Evolutionary conservation across 495 filamentous ascomycete species (phyloP).

Genomic region (Annulohypoxylon maeteangense): DNA sequence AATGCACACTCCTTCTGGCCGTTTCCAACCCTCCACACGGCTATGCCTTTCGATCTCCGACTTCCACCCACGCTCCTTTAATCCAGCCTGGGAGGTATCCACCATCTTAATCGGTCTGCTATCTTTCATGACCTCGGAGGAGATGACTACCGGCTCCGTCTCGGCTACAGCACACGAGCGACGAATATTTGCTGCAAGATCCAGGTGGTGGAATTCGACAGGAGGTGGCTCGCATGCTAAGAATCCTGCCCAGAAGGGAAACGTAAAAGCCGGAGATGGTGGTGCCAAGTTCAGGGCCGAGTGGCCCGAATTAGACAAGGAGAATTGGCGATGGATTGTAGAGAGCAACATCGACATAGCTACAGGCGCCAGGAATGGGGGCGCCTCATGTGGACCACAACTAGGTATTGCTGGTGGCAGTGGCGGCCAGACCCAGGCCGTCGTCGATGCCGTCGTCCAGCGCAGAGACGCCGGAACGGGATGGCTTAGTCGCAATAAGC

Average conservation of each 20-base stretch:
- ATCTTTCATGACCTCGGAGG: slow-evolving; percentile 97
- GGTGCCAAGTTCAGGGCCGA: slow-evolving; percentile 88
- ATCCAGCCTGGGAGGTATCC: slow-evolving; percentile 97
- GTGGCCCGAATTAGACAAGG: slow-evolving; percentile 89
- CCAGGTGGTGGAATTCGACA: slow-evolving; percentile 96
- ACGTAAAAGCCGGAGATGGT: slow-evolving; percentile 82
- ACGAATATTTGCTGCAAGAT: slow-evolving; percentile 77
- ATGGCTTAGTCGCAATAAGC: slow-evolving; percentile 81
- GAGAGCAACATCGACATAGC: slow-evolving; percentile 81
- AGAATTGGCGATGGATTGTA: slow-evolving; percentile 95
- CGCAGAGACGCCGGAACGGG: slow-evolving; percentile 81
- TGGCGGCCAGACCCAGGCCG: slow-evolving; percentile 76
- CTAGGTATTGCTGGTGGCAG: slow-evolving; percentile 74
- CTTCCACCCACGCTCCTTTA: slow-evolving; percentile 97
- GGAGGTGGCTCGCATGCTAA: slow-evolving; percentile 83
- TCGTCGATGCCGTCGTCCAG: slow-evolving; percentile 78
- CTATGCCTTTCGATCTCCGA: slow-evolving; percentile 95
- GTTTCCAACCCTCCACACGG: slow-evolving; percentile 91
- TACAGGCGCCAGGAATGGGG: slow-evolving; percentile 69
- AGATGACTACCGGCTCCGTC: slow-evolving; percentile 98
- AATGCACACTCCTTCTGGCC: slow-evolving; percentile 97
- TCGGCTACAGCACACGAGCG: slow-evolving; percentile 81
- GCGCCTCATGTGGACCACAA: slow-evolving; percentile 71
- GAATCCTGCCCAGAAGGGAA: slow-evolving; percentile 57
- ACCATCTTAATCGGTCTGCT: slow-evolving; percentile 95